A percentile compares a stretch with the other conserved stretches of the same genome.
Conservation (phyloP, 139 green algal genomes). For the Yamagishiella unicocca region DNA sequence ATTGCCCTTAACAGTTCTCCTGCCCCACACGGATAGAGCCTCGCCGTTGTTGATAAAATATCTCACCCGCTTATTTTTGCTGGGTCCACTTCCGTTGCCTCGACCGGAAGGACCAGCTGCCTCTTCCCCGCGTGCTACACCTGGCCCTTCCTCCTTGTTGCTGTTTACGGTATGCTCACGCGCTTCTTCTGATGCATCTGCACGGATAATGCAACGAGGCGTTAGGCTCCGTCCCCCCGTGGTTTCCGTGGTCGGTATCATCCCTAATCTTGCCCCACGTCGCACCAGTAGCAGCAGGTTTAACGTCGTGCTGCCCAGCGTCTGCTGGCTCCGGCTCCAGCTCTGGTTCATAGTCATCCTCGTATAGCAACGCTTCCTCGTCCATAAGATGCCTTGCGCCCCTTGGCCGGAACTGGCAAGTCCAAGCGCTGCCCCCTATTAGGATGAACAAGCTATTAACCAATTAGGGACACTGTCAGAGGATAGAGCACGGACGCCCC, state of each 20-base stretch:
- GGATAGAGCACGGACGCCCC: too few relatives aligned
- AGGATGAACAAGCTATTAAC: too few relatives aligned
- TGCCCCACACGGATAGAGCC: too few relatives aligned
- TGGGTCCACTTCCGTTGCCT: neutral
- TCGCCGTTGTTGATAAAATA: too few relatives aligned
- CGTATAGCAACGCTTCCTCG: neutral
- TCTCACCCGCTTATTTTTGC: neutral
- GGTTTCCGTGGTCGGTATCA: too few relatives aligned
- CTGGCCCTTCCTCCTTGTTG: neutral
- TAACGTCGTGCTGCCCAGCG: neutral
- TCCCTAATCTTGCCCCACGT: too few relatives aligned
- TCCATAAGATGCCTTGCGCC: neutral
- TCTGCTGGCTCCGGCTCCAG: neutral
- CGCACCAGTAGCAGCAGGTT: neutral
- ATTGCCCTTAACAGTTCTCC: too few relatives aligned
- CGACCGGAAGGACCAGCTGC: neutral
- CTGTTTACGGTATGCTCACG: neutral
- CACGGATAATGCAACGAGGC: neutral
- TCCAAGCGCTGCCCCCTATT: too few relatives aligned
- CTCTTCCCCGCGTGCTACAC: constrained; percentile 1
- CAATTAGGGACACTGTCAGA: too few relatives aligned
- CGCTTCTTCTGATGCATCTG: neutral
- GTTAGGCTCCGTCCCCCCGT: too few relatives aligned
- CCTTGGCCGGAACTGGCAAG: too few relatives aligned
- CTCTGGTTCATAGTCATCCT: constrained; percentile 32